Evolutionary conservation across 257 asterid species (phyloP).

Genomic region (Ophiorrhiza pumila): DNA sequence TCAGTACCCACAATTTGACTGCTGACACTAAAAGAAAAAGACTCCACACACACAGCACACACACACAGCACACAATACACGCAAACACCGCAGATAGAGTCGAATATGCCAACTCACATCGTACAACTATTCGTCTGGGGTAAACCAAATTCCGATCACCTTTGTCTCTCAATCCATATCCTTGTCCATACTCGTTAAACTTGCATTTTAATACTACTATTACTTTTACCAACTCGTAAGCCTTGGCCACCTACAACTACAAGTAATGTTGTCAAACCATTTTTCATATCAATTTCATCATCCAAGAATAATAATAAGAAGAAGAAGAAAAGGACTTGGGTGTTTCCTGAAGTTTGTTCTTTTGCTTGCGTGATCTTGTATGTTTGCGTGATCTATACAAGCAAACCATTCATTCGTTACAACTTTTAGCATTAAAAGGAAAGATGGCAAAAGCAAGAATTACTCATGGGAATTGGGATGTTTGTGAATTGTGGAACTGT

Average conservation of each 20-base stretch:
- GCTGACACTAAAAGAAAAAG: neutral
- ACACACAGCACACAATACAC: neutral
- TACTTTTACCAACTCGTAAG: too few relatives aligned
- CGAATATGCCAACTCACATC: neutral
- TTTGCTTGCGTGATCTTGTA: neutral
- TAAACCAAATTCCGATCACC: neutral
- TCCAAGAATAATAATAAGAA: too few relatives aligned
- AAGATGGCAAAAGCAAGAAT: too few relatives aligned
- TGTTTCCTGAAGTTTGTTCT: neutral
- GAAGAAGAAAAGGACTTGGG: too few relatives aligned
- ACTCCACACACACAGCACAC: neutral
- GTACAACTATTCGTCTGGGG: neutral
- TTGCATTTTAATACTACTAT: too few relatives aligned
- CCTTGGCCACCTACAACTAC: too few relatives aligned
- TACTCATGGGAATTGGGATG: neutral
- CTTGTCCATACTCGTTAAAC: neutral
- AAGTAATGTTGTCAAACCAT: too few relatives aligned
- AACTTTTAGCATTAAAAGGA: neutral
- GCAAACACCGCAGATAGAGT: neutral
- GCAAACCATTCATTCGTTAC: too few relatives aligned
- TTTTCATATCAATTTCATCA: too few relatives aligned
- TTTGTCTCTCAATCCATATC: neutral
- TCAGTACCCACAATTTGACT: neutral
- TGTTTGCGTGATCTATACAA: too few relatives aligned
- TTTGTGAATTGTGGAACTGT: too few relatives aligned